Conservation (phyloP, 345 rosid genomes). For the Limnanthes douglasii region DNA sequence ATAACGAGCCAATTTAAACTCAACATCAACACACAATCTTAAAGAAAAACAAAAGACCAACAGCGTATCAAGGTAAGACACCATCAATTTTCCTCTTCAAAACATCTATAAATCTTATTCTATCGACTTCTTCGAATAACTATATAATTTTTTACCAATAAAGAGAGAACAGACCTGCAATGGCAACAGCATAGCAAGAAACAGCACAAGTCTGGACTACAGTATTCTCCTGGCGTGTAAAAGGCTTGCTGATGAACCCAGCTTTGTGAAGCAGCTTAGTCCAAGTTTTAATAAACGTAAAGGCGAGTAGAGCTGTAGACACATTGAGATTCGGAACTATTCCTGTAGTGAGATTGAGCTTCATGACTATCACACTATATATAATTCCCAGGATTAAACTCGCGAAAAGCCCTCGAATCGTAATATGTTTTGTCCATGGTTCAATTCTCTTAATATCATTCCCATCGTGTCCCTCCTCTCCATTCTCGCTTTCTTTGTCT, state of each 20-base stretch:
- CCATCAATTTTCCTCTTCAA: not conserved
- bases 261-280: conserved; percentile 63
- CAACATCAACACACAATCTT: not conserved
- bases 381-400: conserved; percentile 58
- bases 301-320: conserved; percentile 85
- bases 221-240: conserved; percentile 89
- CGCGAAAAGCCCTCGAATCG: conserved; percentile 58
- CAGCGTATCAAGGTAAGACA: no score
- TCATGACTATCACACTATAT: conserved; percentile 79
- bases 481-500: no score
- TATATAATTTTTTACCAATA: not conserved
- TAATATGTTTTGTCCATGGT: conserved; percentile 86
- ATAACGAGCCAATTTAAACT: conserved; percentile 1
- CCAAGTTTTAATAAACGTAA: conserved; percentile 63
- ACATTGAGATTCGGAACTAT: conserved; percentile 92
- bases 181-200: conserved; percentile 84
- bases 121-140: not conserved
- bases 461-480: no score
- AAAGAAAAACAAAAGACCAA: no score
- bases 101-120: not conserved
- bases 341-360: conserved; percentile 87
- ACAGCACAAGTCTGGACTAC: conserved; percentile 88
- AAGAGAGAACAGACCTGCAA: conserved; percentile 72
- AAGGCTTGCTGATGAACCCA: conserved; percentile 51
- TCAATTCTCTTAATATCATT: no score